A percentile compares a stretch with the other conserved stretches of the same genome.
Conservation (phyloP, 2,329 filamentous ascomycete genomes). For the Myotisia sp. region DNA sequence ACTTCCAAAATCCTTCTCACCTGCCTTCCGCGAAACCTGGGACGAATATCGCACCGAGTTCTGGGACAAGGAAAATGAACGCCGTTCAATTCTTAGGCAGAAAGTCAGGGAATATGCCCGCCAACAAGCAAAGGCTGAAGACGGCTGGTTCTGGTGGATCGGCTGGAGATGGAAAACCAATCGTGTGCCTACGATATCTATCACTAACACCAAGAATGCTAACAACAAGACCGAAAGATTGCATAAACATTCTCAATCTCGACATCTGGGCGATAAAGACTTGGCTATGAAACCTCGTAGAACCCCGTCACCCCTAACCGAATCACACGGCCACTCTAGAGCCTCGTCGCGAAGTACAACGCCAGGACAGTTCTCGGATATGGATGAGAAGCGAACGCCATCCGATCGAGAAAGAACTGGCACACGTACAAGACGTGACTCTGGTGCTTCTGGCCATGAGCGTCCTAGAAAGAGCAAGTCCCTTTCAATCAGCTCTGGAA, state of each 20-base stretch:
- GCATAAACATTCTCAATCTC: slow-evolving; percentile 12
- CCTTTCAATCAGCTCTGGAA: slow-evolving; percentile 1
- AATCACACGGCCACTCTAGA: slow-evolving; percentile 29
- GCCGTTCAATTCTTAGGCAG: slow-evolving; percentile 56
- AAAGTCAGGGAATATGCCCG: slow-evolving; percentile 56
- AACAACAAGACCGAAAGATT: slow-evolving; percentile 19
- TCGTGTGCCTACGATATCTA: not conserved
- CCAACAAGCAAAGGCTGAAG: slow-evolving; percentile 48
- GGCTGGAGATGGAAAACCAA: slow-evolving; percentile 44
- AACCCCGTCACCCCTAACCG: slow-evolving; percentile 11
- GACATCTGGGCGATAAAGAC: slow-evolving; percentile 7
- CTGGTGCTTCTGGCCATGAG: slow-evolving; percentile 17
- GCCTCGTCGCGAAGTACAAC: slow-evolving; percentile 31
- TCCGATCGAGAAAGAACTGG: slow-evolving; percentile 20
- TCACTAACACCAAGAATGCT: slow-evolving; percentile 9
- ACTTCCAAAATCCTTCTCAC: slow-evolving; percentile 85
- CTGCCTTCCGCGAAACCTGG: slow-evolving; percentile 93
- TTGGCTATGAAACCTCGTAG: slow-evolving; percentile 6
- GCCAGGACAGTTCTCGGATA: slow-evolving; percentile 20
- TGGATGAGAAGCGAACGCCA: slow-evolving; percentile 25
- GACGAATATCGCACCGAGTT: slow-evolving; percentile 87
- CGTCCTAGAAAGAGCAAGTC: slow-evolving; percentile 11
- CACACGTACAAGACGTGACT: slow-evolving; percentile 25
- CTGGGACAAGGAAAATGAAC: slow-evolving; percentile 93
- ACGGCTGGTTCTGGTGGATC: slow-evolving; percentile 75